phyloP scores from a whole-genome alignment of 2,329 filamentous ascomycete species.

The Cladosporium halotolerans region DNA sequence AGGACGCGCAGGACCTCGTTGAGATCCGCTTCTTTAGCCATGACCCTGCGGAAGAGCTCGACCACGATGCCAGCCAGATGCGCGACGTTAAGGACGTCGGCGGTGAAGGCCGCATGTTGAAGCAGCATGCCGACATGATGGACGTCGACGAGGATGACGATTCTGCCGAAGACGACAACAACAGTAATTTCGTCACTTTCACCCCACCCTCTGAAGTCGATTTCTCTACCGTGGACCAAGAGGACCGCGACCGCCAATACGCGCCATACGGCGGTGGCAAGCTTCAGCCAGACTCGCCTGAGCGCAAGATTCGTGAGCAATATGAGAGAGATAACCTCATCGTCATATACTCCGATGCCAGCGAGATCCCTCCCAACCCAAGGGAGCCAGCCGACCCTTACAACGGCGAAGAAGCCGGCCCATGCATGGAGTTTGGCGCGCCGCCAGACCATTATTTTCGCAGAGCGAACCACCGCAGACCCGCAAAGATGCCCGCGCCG shows the following conservation, averaged over 20 bases:
- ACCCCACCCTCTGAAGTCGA: conserved; percentile 34
- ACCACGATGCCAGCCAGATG: conserved; percentile 60
- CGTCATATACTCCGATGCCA: conserved; percentile 39
- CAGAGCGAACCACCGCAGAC: conserved; percentile 12
- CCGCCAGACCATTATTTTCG: conserved; percentile 25
- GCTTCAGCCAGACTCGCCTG: conserved; percentile 34
- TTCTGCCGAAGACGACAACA: conserved; percentile 47
- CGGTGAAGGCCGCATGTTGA: conserved; percentile 52
- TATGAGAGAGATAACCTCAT: conserved; percentile 43
- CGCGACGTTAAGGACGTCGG: conserved; percentile 67
- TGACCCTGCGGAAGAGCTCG: conserved; percentile 64
- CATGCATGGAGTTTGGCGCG: conserved; percentile 33
- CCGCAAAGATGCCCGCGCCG: background rate
- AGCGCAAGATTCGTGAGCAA: conserved; percentile 38
- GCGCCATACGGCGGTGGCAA: conserved; percentile 40
- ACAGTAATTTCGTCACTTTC: conserved; percentile 45
- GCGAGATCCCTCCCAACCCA: conserved; percentile 43
- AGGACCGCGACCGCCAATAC: conserved; percentile 41
- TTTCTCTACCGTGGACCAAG: conserved; percentile 36
- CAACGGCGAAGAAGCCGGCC: conserved; percentile 22
- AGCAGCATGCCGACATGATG: conserved; percentile 60
- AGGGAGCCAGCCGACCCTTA: conserved; percentile 38
- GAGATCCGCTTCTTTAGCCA: conserved; percentile 65
- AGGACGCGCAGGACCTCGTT: conserved; percentile 59
- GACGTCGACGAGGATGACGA: conserved; percentile 59